Evolutionary conservation across 495 filamentous ascomycete species (phyloP).

Genomic region (Haplographium delicatum): DNA sequence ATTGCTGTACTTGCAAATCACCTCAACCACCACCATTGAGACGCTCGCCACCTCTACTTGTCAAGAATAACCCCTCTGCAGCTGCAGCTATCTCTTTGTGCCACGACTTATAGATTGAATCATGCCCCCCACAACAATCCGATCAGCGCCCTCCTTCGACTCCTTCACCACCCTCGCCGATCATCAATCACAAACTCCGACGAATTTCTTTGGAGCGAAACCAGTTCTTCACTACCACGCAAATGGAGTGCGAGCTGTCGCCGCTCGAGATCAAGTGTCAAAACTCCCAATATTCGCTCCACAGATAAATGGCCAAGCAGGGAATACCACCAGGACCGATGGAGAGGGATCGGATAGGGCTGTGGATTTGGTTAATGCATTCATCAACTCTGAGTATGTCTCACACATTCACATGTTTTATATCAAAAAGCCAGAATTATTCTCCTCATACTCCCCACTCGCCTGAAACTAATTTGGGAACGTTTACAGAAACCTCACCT

Average conservation of each 20-base stretch:
- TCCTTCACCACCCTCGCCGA: slow-evolving; percentile 68
- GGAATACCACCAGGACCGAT: slow-evolving; percentile 29
- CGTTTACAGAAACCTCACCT: slow-evolving; percentile 58
- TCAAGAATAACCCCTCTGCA: too few relatives aligned
- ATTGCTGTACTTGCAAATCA: too few relatives aligned
- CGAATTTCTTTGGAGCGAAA: slow-evolving; percentile 72
- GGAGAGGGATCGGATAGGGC: too few relatives aligned
- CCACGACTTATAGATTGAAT: too few relatives aligned
- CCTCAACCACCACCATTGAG: too few relatives aligned
- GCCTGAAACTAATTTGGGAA: slow-evolving; percentile 1
- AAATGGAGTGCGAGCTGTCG: slow-evolving; percentile 53
- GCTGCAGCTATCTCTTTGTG: too few relatives aligned
- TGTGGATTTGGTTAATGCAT: slow-evolving; percentile 59
- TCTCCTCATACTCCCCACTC: background rate
- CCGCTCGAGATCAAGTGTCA: slow-evolving; percentile 39
- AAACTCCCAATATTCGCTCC: slow-evolving; percentile 49
- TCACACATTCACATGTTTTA: too few relatives aligned
- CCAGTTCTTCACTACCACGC: slow-evolving; percentile 76
- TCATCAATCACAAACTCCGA: slow-evolving; percentile 80
- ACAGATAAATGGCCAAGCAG: too few relatives aligned
- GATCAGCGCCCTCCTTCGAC: slow-evolving; percentile 39
- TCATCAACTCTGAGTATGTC: slow-evolving; percentile 75
- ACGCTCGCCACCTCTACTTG: too few relatives aligned
- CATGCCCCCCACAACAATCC: slow-evolving; percentile 38
- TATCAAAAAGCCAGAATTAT: background rate